These are phyloP conservation scores for Xylaria curta DNA, from an alignment of 495 filamentous ascomycete species.

Conservation along the genomic window DNA sequence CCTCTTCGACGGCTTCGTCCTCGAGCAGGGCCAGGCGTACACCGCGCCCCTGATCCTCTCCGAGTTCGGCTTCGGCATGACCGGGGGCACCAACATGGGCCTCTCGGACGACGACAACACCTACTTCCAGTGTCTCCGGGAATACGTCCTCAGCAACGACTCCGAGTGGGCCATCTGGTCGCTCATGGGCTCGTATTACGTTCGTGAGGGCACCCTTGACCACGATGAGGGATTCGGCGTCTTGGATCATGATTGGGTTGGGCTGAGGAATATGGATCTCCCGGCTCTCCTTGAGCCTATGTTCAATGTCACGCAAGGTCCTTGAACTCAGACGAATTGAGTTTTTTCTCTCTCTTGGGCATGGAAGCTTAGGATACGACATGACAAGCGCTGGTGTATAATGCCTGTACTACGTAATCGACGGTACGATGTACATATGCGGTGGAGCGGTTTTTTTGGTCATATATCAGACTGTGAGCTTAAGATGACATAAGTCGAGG, in stretches of 20 bases:
- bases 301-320: slow-evolving; percentile 53
- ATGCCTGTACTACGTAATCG: background rate
- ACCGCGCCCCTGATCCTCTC: slow-evolving; percentile 55
- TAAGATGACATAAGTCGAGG: background rate
- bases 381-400: background rate
- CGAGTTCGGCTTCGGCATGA: slow-evolving; percentile 59
- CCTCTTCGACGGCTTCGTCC: slow-evolving; percentile 50
- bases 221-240: slow-evolving; percentile 54
- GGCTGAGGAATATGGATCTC: slow-evolving; percentile 51
- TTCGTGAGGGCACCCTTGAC: slow-evolving; percentile 50
- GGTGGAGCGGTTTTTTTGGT: background rate
- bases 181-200: slow-evolving; percentile 57
- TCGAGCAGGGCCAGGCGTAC: slow-evolving; percentile 48
- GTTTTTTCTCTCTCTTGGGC: background rate
- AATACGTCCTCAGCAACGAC: slow-evolving; percentile 54
- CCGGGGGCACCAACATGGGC: slow-evolving; percentile 44
- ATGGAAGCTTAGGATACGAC: background rate
- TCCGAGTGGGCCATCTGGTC: slow-evolving; percentile 60
- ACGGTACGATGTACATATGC: background rate
- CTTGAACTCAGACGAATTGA: slow-evolving; percentile 31
- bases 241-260: slow-evolving; percentile 51
- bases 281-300: slow-evolving; percentile 43
- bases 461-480: background rate
- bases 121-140: slow-evolving; percentile 51
- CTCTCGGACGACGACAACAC: slow-evolving; percentile 43